phyloP scores from a whole-genome alignment of 1,284 basidiomycete genomes.

The Trichosporon inkin region DNA sequence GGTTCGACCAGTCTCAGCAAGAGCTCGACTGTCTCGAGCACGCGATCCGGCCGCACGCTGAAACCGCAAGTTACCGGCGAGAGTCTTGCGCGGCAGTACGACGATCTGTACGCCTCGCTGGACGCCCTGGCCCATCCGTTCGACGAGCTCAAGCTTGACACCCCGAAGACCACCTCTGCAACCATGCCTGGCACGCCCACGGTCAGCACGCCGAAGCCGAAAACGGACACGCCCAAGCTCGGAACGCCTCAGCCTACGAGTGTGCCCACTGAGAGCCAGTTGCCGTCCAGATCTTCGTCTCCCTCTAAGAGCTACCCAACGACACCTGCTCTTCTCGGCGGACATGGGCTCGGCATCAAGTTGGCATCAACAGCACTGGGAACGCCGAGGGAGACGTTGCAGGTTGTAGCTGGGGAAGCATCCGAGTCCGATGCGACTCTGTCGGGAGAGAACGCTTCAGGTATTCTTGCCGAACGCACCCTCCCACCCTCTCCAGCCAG shows the following conservation, averaged over 20 bases:
- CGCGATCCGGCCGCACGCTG: slow-evolving; percentile 4
- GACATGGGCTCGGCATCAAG: not conserved
- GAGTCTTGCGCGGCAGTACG: slow-evolving; percentile 25
- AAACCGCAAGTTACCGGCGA: slow-evolving; percentile 15
- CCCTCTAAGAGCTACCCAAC: not conserved
- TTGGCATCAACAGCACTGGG: not conserved
- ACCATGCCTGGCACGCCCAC: not conserved
- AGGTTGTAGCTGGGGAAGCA: too few species aligned
- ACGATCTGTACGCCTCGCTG: slow-evolving; percentile 40
- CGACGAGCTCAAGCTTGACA: not conserved
- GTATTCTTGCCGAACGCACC: too few species aligned
- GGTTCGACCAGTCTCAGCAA: not conserved
- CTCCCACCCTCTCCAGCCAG: too few species aligned
- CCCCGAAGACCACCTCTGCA: not conserved
- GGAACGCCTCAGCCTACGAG: not conserved
- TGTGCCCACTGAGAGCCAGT: not conserved
- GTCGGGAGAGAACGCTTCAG: too few species aligned
- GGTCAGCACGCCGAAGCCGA: not conserved
- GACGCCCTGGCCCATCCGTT: slow-evolving; percentile 33
- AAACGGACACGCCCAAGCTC: not conserved
- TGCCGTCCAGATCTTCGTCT: too few species aligned
- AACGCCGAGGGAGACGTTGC: too few species aligned
- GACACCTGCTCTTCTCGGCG: not conserved
- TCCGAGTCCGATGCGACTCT: too few species aligned
- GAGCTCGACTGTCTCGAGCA: not conserved